A percentile compares a stretch with the other conserved stretches of the same genome.
Evolutionary conservation across 768 basidiomycete genomes (phyloP).

Genomic region (Kondoa subrosea): DNA sequence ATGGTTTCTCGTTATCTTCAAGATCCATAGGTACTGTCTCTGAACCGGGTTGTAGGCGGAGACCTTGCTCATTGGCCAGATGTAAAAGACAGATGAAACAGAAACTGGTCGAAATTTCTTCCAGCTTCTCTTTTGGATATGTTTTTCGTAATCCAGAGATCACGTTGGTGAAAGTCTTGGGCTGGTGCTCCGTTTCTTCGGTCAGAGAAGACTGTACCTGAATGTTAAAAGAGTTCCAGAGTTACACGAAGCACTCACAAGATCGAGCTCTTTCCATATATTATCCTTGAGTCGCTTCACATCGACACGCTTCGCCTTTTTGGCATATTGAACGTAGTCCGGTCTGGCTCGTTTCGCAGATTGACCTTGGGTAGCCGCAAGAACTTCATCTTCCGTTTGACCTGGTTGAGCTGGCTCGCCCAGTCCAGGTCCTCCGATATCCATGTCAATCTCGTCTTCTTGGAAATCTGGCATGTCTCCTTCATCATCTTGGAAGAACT

Average conservation of each 20-base stretch:
- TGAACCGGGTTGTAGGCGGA: conserved; percentile 42
- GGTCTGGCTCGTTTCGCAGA: conserved; percentile 64
- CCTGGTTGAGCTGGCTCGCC: conserved; percentile 38
- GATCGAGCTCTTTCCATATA: conserved; percentile 85
- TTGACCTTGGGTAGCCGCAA: conserved; percentile 56
- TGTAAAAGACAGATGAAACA: conserved; percentile 97
- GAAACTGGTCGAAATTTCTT: conserved; percentile 95
- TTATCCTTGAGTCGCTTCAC: conserved; percentile 93
- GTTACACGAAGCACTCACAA: too few species aligned
- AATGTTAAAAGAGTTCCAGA: background rate
- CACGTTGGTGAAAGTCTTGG: conserved; percentile 39
- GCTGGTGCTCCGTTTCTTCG: background rate
- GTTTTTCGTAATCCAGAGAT: conserved; percentile 61
- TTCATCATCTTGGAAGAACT: conserved; percentile 79
- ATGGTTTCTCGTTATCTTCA: background rate
- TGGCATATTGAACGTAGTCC: conserved; percentile 81
- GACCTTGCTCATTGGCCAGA: conserved; percentile 86
- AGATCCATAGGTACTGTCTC: background rate
- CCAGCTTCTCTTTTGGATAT: conserved; percentile 87
- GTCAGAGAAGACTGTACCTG: background rate
- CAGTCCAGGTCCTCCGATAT: conserved; percentile 35
- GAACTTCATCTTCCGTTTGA: conserved; percentile 57
- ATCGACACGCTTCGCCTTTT: conserved; percentile 88
- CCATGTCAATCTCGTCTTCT: conserved; percentile 15
- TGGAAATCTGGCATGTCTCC: conserved; percentile 37